Evolutionary conservation across 805 yeast genomes (phyloP), one percentile per base, ranked within the genome.

Genomic region (Saccharomycopsis capsularis): DNA sequence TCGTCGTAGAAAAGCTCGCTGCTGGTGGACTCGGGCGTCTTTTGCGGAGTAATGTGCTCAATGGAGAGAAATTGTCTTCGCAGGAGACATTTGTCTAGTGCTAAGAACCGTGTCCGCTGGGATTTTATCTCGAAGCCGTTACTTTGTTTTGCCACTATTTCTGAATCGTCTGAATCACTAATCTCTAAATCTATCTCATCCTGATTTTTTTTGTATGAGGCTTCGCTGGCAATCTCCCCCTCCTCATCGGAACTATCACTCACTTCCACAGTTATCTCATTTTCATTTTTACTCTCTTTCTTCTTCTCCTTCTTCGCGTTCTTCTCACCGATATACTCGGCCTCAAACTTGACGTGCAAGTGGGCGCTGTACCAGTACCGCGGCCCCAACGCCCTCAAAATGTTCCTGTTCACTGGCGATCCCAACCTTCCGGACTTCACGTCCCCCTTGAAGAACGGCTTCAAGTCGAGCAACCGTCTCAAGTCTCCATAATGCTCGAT

Each of bases 301-400:
- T 21, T 6, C 37, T 21, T 24, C 47, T 18, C 51, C 50, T 7
- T 56, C 53, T 2, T 53, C 49, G 13, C 57, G 60, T 25, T 56
- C 52, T 22, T 19, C n/a, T n/a, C n/a, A n/a, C n/a, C n/a, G n/a
- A n/a, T 2, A 36, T 50, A 41, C 52, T 51, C 53, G 0, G 96
- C 96, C 4, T 68, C 69, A 59, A 76, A 93, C 47, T 67, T 68
- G 2, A 82, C 88, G 63, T 93, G 99, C 49, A 93, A 63, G 67
- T 93, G 99, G 9, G 95, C 95, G 56, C 93, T 79, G 52, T 86
- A 76, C 99, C 98, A 93, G 62, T 75, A 69, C 16, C 63, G 54
- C 0, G 98, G 98, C 57, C 66, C 70, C 47, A 87, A 54, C 15
- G 60, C 57, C 22, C 68, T 57, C 55, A 93, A 63, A 15, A 88